phyloP scores from a whole-genome alignment of 2,329 filamentous ascomycete species.

The Colletotrichum simmondsii region DNA sequence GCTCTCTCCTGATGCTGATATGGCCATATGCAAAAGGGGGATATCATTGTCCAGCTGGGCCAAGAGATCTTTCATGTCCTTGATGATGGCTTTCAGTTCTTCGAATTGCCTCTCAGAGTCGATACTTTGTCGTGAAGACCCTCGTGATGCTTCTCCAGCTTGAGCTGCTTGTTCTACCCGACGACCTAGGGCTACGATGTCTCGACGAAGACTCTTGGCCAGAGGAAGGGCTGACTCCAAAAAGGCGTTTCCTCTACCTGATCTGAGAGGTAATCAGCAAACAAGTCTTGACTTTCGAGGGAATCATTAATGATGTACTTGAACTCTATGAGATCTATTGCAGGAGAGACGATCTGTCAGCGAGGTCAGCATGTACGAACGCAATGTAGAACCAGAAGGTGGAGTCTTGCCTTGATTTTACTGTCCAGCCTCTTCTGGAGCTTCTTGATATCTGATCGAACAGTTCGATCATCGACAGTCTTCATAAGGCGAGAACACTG shows the following conservation, averaged over 20 bases:
- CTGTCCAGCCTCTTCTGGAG: conserved; percentile 81
- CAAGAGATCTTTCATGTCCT: conserved; percentile 80
- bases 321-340: conserved; percentile 91
- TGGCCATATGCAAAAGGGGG: conserved; percentile 90
- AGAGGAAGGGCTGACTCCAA: conserved; percentile 87
- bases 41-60: conserved; percentile 89
- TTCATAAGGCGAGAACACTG: conserved; percentile 84
- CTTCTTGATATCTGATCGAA: conserved; percentile 73
- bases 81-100: conserved; percentile 76
- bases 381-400: neutral
- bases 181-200: conserved; percentile 83
- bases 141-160: conserved; percentile 65
- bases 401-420: conserved; percentile 79
- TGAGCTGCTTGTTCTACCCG: conserved; percentile 77
- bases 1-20: conserved; percentile 91
- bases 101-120: conserved; percentile 67
- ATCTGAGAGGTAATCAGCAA: conserved; percentile 50
- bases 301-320: conserved; percentile 64
- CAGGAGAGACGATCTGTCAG: conserved; percentile 82
- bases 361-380: neutral
- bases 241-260: conserved; percentile 63
- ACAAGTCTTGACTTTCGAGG: neutral
- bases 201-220: conserved; percentile 83
- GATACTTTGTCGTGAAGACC: conserved; percentile 52
- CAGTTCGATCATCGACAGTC: conserved; percentile 77